Percentiles rank a stretch among this genome's conserved stretches.
Conservation (phyloP, 352 stramenopile species). For the Globisporangium spiculum region DNA sequence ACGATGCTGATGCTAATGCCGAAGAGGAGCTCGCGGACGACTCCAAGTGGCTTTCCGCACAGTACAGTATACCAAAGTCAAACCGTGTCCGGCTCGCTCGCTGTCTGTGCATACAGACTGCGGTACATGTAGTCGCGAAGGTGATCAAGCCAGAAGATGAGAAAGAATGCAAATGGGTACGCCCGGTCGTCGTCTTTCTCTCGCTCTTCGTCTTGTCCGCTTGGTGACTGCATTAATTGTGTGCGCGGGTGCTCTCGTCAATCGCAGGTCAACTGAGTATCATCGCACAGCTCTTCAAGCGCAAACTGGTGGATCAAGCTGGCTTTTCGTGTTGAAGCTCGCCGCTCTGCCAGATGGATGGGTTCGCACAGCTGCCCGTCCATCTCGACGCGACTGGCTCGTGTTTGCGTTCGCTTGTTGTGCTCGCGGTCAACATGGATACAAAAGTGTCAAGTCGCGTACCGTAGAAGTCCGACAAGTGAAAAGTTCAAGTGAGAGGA, state of each 20-base stretch:
- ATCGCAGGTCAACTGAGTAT: background rate
- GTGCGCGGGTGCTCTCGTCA: background rate
- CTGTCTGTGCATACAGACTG: too few relatives aligned
- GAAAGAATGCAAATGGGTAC: background rate
- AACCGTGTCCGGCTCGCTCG: background rate
- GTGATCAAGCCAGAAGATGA: background rate
- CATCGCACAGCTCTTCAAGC: background rate
- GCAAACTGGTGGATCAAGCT: background rate
- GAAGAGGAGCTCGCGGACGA: background rate
- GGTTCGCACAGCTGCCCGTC: background rate
- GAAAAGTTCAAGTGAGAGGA: background rate
- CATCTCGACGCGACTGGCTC: background rate
- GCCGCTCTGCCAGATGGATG: conserved; percentile 2
- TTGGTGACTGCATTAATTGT: background rate
- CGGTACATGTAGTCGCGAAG: background rate
- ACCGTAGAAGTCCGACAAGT: background rate
- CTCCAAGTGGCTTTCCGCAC: background rate
- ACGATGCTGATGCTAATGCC: background rate
- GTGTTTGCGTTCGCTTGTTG: background rate
- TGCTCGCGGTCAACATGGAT: background rate
- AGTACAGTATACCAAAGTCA: background rate
- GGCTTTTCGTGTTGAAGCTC: background rate
- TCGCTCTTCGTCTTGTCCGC: background rate
- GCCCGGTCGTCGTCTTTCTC: too few relatives aligned
- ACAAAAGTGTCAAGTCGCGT: background rate